A percentile compares a stretch with the other conserved stretches of the same genome.
Conservation (phyloP, 129 eudicot species). For the Chrysanthemum makinoi region DNA sequence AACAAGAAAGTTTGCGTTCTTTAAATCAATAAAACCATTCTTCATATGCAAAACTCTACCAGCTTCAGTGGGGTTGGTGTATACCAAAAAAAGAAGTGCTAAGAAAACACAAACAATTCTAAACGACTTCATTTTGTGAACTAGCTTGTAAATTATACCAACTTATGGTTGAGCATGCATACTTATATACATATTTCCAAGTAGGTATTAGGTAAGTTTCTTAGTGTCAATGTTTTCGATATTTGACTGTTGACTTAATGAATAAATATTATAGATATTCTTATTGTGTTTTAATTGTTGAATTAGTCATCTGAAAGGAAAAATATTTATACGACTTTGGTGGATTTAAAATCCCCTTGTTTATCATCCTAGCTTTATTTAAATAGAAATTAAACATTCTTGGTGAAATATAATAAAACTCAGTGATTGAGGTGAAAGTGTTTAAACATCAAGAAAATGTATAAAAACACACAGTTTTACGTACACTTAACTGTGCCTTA, state of each 20-base stretch:
- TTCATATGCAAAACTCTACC: conserved; percentile 32
- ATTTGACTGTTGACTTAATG: conserved; percentile 32
- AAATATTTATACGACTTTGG: not conserved
- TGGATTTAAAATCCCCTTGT: not conserved
- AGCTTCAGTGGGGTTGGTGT: conserved; percentile 20
- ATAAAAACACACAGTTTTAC: not conserved
- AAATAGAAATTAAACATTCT: too few relatives aligned
- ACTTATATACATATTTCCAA: conserved; percentile 16
- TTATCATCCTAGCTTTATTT: conserved; percentile 1
- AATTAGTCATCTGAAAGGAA: conserved; percentile 8
- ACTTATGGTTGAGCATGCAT: conserved; percentile 1
- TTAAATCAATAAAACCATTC: not conserved
- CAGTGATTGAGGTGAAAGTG: not conserved
- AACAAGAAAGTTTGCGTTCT: conserved; percentile 13
- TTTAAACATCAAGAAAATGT: not conserved
- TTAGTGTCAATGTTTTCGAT: conserved; percentile 13
- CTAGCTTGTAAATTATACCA: not conserved
- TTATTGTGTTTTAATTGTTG: conserved; percentile 21
- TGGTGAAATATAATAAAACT: too few relatives aligned
- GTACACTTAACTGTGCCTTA: too few relatives aligned
- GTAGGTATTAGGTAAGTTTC: conserved; percentile 23
- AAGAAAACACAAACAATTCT: conserved; percentile 20
- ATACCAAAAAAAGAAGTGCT: conserved; percentile 21
- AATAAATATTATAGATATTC: not conserved
- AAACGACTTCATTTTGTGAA: conserved; percentile 31